Evolutionary conservation across 1,139 yeast species (phyloP).

Genomic region (Saccharomycopsis phalli): DNA sequence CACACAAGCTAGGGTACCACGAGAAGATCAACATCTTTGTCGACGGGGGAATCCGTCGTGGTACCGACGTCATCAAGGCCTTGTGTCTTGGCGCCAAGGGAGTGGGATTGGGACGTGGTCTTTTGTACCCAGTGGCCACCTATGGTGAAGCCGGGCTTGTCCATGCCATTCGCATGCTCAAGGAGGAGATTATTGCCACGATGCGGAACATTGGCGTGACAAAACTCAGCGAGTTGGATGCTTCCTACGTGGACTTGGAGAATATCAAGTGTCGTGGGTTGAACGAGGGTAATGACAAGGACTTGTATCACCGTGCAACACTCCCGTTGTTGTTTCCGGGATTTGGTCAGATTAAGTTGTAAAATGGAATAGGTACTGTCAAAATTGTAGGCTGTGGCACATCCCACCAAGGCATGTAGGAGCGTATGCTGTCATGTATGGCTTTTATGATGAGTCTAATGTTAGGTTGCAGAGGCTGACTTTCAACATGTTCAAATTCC

Average conservation of each 20-base stretch:
- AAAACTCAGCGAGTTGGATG: constrained; percentile 52
- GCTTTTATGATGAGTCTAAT: no score
- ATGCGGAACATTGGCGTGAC: constrained; percentile 83
- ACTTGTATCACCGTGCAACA: constrained; percentile 12
- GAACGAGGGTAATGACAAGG: constrained; percentile 7
- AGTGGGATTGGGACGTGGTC: constrained; percentile 32
- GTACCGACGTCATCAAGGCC: constrained; percentile 28
- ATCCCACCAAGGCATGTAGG: no score
- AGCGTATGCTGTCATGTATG: no score
- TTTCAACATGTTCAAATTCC: no score
- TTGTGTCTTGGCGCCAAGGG: constrained; percentile 30
- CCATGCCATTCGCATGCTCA: constrained; percentile 66
- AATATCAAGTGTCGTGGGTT: constrained; percentile 10
- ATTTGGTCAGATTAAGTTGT: constrained; percentile 9
- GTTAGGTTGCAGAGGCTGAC: no score
- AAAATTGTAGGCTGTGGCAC: no score
- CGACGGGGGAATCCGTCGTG: constrained; percentile 33
- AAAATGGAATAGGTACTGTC: no score
- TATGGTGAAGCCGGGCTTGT: constrained; percentile 60
- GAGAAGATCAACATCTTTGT: constrained; percentile 35
- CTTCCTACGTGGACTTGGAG: constrained; percentile 37
- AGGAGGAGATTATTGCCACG: constrained; percentile 77
- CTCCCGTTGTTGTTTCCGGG: constrained; percentile 12
- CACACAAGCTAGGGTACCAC: constrained; percentile 36
- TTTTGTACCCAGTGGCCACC: constrained; percentile 39